Percentiles rank a stretch among this genome's conserved stretches.
Evolutionary conservation across 306 rosid genomes (phyloP).

Genomic region (Rosa multiflora): DNA sequence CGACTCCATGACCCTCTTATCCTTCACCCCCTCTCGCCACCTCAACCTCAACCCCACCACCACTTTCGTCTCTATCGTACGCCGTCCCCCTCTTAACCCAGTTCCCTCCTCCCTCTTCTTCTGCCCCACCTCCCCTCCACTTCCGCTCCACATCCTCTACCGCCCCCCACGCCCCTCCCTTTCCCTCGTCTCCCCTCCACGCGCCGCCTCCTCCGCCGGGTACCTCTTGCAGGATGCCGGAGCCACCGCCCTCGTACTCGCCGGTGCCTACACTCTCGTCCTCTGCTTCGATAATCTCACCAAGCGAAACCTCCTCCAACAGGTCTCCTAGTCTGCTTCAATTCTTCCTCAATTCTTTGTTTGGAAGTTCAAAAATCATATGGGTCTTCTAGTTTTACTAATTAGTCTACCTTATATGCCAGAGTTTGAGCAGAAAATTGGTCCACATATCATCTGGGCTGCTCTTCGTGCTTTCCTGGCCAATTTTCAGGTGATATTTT

Average conservation of each 20-base stretch:
- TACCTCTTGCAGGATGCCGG: constrained; percentile 55
- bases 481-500: constrained; percentile 65
- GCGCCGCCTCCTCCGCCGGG: constrained; percentile 21
- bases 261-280: constrained; percentile 67
- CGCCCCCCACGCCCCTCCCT: constrained; percentile 28
- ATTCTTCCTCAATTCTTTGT: neutral
- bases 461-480: constrained; percentile 80
- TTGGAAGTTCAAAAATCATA: neutral
- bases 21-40: neutral
- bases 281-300: constrained; percentile 61
- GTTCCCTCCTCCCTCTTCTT: neutral
- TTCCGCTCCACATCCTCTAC: constrained; percentile 28
- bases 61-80: neutral
- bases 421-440: constrained; percentile 85
- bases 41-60: neutral
- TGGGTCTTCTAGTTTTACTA: neutral
- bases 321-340: constrained; percentile 36
- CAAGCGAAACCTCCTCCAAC: constrained; percentile 50
- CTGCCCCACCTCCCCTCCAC: neutral
- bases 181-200: constrained; percentile 4
- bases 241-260: constrained; percentile 57
- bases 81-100: constrained; percentile 3
- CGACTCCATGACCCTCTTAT: constrained; percentile 7
- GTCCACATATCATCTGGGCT: constrained; percentile 84
- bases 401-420: neutral